Evolutionary conservation across 129 eudicot genomes (phyloP).

Genomic region (Arctium lappa): DNA sequence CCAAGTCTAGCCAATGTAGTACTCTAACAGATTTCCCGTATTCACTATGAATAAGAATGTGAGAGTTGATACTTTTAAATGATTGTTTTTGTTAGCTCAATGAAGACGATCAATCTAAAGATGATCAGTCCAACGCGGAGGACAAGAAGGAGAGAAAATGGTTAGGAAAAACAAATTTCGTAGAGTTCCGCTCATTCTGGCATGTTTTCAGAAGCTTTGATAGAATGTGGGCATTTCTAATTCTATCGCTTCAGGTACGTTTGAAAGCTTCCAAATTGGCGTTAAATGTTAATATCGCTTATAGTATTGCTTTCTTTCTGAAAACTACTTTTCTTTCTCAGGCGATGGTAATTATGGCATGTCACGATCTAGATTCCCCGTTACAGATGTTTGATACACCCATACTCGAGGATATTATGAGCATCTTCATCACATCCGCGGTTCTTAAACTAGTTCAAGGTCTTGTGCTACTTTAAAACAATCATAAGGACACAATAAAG

Average conservation of each 20-base stretch:
- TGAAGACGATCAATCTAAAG: constrained; percentile 34
- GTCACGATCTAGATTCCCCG: constrained; percentile 76
- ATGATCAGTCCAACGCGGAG: constrained; percentile 34
- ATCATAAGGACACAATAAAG: constrained; percentile 5
- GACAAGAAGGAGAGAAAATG: constrained; percentile 51
- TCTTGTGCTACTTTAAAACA: constrained; percentile 29
- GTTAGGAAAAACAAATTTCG: constrained; percentile 97
- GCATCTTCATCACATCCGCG: constrained; percentile 96
- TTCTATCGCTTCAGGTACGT: constrained; percentile 89
- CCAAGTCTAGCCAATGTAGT: too few species aligned
- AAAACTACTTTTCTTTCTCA: constrained; percentile 25
- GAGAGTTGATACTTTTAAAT: neutral
- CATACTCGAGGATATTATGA: constrained; percentile 89
- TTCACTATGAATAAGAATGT: neutral
- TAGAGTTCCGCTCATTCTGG: constrained; percentile 88
- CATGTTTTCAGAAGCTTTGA: constrained; percentile 97
- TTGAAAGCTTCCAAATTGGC: constrained; percentile 5
- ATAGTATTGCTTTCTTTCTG: neutral
- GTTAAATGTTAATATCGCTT: neutral
- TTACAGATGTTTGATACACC: constrained; percentile 71
- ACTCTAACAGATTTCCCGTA: neutral
- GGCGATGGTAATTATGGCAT: constrained; percentile 97
- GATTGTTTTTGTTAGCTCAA: constrained; percentile 21
- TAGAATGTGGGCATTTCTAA: constrained; percentile 93
- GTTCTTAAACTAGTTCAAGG: constrained; percentile 88